Evolutionary conservation across 306 rosid genomes (phyloP), one percentile per base, ranked within the genome.

Genomic region (Potentilla sterilis): DNA sequence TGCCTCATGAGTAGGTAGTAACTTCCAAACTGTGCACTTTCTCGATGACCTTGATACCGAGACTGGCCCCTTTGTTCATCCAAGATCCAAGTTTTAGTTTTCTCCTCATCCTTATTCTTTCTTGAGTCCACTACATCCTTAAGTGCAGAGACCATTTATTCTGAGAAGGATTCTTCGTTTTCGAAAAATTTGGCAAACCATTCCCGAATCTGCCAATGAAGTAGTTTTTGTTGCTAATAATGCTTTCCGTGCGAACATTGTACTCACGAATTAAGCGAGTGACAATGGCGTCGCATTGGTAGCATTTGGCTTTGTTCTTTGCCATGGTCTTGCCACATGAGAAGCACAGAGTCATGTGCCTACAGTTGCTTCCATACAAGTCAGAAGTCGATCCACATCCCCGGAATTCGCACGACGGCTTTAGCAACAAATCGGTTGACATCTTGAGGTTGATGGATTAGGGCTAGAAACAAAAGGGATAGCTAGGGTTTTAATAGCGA

Each of bases 311-410:
- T 61, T 83, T 87, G 5, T 83, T 94, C 82, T 88, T 83, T 0
- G 97, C 96, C 97, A 85, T 91, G 77, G 81, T 75, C 84, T 94
- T 89, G 81, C 95, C 98, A 35, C 97, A 94, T 52, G 82, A 80
- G 79, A 88, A 80, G 87, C 98, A 94, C 37, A 91, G 81, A 40
- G 96, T 91, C 96, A 90, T 78, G 87, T 91, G 98, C 84, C 87
- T 94, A 88, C 97, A 91, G 72, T 91, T 90, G 88, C 98, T 94
- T 68, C 97, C 97, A 78, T 94, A 94, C 78, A 94, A 80, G 59
- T 92, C 95, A 41, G 89, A 66, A 48, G 93, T 86, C 47, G 96
- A 84, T 49, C 91, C 92, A 71, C 98, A 94, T 37, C 96, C 97
- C 49, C 91, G 24, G 24, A 19, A 22, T 18, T 51, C 44, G 40